Evolutionary conservation across 106 monocot genomes (phyloP).

Genomic region (Dendrobium nobile): DNA sequence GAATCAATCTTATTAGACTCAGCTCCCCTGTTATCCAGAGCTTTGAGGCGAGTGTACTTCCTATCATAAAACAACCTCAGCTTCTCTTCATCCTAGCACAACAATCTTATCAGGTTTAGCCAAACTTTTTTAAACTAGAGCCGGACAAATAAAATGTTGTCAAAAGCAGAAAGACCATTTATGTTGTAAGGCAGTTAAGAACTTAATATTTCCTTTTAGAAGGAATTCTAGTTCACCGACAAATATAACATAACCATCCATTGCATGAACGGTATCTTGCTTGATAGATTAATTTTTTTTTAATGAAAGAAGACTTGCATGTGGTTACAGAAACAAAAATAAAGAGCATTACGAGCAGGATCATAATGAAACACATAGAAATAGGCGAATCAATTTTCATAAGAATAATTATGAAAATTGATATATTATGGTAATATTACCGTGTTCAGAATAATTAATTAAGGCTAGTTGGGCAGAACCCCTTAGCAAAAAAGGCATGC

Average conservation of each 20-base stretch:
- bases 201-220: background rate
- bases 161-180: background rate
- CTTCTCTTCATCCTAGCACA: constrained; percentile 77
- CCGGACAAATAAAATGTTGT: background rate
- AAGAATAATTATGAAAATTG: background rate
- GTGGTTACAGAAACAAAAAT: background rate
- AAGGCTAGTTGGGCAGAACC: too few species aligned
- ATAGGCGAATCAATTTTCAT: background rate
- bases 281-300: background rate
- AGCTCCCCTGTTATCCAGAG: constrained; percentile 60
- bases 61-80: constrained; percentile 57
- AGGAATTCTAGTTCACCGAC: background rate
- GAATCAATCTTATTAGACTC: constrained; percentile 62
- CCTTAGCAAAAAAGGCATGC: background rate
- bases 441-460: too few species aligned
- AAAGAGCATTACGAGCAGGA: background rate
- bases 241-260: background rate
- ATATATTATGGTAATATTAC: too few species aligned
- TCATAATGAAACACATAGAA: background rate
- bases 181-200: too few species aligned
- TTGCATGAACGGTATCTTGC: background rate
- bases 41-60: constrained; percentile 59
- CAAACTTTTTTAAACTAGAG: background rate
- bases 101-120: constrained; percentile 25
- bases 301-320: background rate